These are phyloP conservation scores for Colletotrichum scovillei DNA, from an alignment of 2,329 filamentous ascomycete species.

Conservation along the genomic window DNA sequence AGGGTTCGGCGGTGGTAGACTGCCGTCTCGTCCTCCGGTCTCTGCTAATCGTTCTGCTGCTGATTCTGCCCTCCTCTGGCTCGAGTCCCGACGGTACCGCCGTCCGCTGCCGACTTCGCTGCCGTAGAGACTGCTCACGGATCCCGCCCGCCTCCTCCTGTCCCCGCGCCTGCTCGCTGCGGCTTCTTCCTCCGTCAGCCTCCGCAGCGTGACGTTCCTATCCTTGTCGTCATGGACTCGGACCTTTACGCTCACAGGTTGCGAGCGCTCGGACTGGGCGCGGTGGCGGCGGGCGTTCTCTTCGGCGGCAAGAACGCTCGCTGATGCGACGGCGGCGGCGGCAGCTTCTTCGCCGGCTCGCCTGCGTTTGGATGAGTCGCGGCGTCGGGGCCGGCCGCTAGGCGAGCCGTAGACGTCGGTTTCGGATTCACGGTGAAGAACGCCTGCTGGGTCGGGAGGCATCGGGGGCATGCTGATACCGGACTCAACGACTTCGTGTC, in stretches of 20 bases:
- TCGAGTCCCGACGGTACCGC: conserved; percentile 67
- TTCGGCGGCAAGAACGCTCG: conserved; percentile 59
- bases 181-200: conserved; percentile 71
- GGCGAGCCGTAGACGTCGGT: conserved; percentile 57
- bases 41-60: conserved; percentile 59
- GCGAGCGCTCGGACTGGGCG: conserved; percentile 52
- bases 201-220: conserved; percentile 70
- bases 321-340: conserved; percentile 59
- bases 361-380: conserved; percentile 59
- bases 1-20: conserved; percentile 66
- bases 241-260: conserved; percentile 68
- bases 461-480: conserved; percentile 57
- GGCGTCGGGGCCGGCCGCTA: conserved; percentile 52
- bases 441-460: conserved; percentile 58
- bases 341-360: conserved; percentile 58
- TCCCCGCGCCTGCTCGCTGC: conserved; percentile 53
- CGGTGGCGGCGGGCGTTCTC: conserved; percentile 52
- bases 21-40: conserved; percentile 41
- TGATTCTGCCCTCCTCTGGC: conserved; percentile 57
- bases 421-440: conserved; percentile 53
- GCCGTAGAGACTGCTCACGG: conserved; percentile 67
- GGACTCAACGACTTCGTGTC: conserved; percentile 47
- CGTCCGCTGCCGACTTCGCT: conserved; percentile 62
- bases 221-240: conserved; percentile 71
- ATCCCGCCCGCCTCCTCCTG: conserved; percentile 57